Evolutionary conservation across 1,139 yeast genomes (phyloP), one percentile per base, ranked within the genome.

Genomic region (Hemisphaericaspora subhashii): DNA sequence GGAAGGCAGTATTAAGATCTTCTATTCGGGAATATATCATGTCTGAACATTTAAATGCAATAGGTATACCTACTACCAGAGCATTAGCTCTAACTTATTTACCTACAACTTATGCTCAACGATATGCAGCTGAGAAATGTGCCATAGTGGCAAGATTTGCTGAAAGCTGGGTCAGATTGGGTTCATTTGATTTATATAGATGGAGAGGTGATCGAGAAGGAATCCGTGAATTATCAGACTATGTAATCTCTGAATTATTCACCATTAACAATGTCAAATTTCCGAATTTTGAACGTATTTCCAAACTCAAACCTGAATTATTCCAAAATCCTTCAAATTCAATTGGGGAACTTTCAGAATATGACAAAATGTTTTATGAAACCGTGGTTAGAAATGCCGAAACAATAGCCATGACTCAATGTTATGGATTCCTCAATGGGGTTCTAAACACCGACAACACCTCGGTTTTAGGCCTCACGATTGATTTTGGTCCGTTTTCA

Each of bases 401-500:
- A 32, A 76, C 88, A 18, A 83, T 88, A 1, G 96, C 96, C 1
- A 70, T 77, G 48, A 87, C 96, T 88, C 98, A 92, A 58, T 76
- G 83, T 0, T 90, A 89, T 60, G 98, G 97, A 3, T 89, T 90
- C 54, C 64, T 90, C 53, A 92, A 92, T 54, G 98, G 98, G 5
- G 98, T 92, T 2, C 68, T 92, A 43, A 92, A 92, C 57, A 90
- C 98, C 0, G 98, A 92, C 57, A 92, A 92, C 56, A 88, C 96
- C 0, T 87, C 96, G 0, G 72, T 92, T 6, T 57, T 84, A 33
- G 98, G 98, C 0, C 67, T 90, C 12, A 80, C 96, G 0, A 79
- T 92, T 63, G 98, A 92, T 60, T 92, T 84, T 58, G 98, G 98
- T 3, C 98, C 98, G 1, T 92, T 87, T 64, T 86, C 95, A 17